These are phyloP conservation scores for Olyra latifolia DNA, from an alignment of 176 grass and related monocot genomes.

Conservation along the genomic window DNA sequence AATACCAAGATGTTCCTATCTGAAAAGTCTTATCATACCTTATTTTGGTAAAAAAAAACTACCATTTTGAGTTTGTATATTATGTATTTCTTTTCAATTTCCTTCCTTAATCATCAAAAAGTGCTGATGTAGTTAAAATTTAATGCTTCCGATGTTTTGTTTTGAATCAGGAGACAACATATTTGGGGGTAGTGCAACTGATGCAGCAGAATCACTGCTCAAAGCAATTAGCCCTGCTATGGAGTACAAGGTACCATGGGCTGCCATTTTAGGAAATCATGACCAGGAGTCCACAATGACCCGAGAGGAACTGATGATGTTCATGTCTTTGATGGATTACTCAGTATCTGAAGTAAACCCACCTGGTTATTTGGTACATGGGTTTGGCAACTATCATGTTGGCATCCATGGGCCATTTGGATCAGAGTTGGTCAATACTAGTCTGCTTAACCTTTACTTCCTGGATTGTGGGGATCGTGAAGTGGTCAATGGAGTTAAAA, in stretches of 20 bases:
- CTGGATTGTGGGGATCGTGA: constrained; percentile 83
- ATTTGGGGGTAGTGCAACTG: constrained; percentile 86
- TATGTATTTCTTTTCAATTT: background rate
- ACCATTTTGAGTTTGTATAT: background rate
- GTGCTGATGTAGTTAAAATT: background rate
- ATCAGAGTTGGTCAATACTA: constrained; percentile 62
- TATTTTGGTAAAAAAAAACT: background rate
- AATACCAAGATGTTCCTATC: background rate
- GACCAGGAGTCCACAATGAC: constrained; percentile 96
- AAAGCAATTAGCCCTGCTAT: constrained; percentile 70
- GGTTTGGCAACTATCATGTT: constrained; percentile 86
- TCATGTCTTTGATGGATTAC: constrained; percentile 93
- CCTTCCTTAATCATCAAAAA: constrained; percentile 9
- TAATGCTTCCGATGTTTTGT: constrained; percentile 25
- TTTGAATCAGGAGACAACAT: constrained; percentile 85
- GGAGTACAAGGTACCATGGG: constrained; percentile 74
- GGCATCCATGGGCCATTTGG: constrained; percentile 67
- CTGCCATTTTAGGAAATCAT: constrained; percentile 88
- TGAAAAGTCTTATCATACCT: background rate
- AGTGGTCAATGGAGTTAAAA: constrained; percentile 61
- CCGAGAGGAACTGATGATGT: constrained; percentile 71
- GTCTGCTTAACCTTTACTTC: constrained; percentile 89
- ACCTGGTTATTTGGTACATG: constrained; percentile 67
- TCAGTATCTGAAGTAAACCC: constrained; percentile 92
- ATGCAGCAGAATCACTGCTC: constrained; percentile 91